Percentiles rank a stretch among this genome's conserved stretches.
These are phyloP conservation scores for Talaromyces sp. DNA, from an alignment of 2,329 filamentous ascomycete genomes.

Conservation along the genomic window DNA sequence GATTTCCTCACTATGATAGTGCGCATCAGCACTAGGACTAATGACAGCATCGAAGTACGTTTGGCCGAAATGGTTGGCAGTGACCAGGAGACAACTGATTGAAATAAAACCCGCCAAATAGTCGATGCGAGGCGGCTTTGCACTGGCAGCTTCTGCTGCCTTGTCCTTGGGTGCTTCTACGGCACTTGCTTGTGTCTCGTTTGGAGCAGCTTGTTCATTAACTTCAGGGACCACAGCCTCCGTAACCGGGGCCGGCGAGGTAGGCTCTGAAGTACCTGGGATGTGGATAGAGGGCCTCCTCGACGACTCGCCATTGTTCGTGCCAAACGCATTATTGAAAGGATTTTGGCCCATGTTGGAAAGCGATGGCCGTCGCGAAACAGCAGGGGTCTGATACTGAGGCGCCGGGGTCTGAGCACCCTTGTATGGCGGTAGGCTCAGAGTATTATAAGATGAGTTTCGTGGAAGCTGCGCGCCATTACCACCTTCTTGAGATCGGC, in stretches of 20 bases:
- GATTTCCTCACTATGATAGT: conserved; percentile 38
- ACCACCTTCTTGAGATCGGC: background rate
- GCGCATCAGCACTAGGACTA: conserved; percentile 28
- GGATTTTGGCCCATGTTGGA: conserved; percentile 3
- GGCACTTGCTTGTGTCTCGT: background rate
- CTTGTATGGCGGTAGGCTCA: conserved; percentile 6
- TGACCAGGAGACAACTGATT: conserved; percentile 41
- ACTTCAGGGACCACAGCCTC: background rate
- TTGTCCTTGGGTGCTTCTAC: background rate
- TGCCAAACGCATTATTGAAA: background rate
- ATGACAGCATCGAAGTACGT: conserved; percentile 40
- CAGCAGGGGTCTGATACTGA: conserved; percentile 11
- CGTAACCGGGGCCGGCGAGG: background rate
- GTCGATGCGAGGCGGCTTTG: conserved; percentile 31
- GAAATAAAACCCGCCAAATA: conserved; percentile 45
- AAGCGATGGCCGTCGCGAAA: conserved; percentile 10
- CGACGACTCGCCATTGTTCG: conserved; percentile 5
- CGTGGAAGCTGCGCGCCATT: background rate
- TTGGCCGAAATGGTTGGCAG: conserved; percentile 41
- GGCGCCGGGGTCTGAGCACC: conserved; percentile 11
- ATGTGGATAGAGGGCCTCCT: conserved; percentile 4
- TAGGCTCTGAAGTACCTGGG: background rate
- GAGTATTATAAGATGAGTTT: conserved; percentile 6
- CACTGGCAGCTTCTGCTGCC: background rate
- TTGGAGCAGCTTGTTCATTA: background rate